A percentile compares a stretch with the other conserved stretches of the same genome.
These are phyloP conservation scores for Plantago coronopus DNA, from an alignment of 305 asterid species.

Conservation along the genomic window DNA sequence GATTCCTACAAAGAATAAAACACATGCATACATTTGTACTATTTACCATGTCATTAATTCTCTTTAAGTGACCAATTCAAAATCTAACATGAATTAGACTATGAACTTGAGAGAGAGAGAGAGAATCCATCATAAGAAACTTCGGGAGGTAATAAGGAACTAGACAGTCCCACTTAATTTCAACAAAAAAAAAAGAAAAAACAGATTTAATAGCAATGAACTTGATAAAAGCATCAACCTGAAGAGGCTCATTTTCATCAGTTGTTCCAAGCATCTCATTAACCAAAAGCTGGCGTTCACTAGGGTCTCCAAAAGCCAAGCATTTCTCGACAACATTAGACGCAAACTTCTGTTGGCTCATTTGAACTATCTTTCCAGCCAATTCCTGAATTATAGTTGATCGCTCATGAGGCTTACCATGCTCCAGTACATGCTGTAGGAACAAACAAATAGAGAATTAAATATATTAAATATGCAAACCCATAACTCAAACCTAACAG, in stretches of 20 bases:
- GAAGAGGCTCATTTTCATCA: conserved; percentile 71
- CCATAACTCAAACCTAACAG: no score
- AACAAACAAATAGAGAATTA: conserved; percentile 11
- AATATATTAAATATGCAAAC: no score
- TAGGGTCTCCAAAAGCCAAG: conserved; percentile 48
- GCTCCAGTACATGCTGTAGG: conserved; percentile 56
- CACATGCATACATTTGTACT: no score
- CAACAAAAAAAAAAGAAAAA: background rate
- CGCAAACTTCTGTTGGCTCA: conserved; percentile 70
- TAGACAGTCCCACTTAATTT: no score
- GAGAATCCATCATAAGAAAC: no score
- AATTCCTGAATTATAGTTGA: conserved; percentile 54
- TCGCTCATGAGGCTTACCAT: conserved; percentile 62
- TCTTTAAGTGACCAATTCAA: no score
- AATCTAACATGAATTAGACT: no score
- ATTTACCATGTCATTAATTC: no score
- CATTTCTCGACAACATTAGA: conserved; percentile 67
- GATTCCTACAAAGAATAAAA: no score
- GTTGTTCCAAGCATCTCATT: conserved; percentile 68
- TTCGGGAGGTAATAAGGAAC: no score
- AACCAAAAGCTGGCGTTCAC: conserved; percentile 50
- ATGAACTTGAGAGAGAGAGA: no score
- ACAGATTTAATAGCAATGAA: background rate
- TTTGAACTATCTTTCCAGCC: conserved; percentile 63
- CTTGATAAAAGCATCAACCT: conserved; percentile 32